Evolutionary conservation across 2,329 filamentous ascomycete genomes (phyloP), one percentile per base, ranked within the genome.

Genomic region (Fusarium nematophilum): DNA sequence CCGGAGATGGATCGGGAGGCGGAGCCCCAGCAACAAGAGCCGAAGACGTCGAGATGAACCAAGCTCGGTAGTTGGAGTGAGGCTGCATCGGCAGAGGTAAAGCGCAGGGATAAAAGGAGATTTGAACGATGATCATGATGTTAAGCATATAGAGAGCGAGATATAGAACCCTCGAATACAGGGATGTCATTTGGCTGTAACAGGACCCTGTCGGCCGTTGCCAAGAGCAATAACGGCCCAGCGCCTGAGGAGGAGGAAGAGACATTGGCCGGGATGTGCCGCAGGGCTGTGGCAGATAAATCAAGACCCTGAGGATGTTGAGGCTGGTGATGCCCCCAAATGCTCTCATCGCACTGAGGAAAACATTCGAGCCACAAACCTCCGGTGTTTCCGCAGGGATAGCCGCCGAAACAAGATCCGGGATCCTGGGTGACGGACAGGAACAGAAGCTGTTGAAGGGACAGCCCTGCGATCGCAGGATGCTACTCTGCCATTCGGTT

Each of bases 401-500:
- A 13, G 14, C 43, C 44, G 27, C 17, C 53, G 44, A 38, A 59
- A 55, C 34, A 34, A 36, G 25, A 39, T 53, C 53, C 39, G 29
- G 31, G 23, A 51, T 47, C 34, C 45, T 31, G 42, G 50, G 29
- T 26, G 36, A 46, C 27, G 45, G 34, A 33, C 11, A 52, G 33
- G 34, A 21, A 21, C 17, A 33, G 14, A 45, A 57, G 55, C 46
- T 43, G 34, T 31, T 52, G 27, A 23, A 49, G 54, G 46, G 30
- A 34, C 42, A 48, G 40, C 15, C 25, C 38, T 37, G 27, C 59
- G 38, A 63, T 44, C 11, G 48, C 25, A 21, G 21, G 10, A 52
- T 63, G 57, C 33, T 40, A 64, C 60, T 37, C 23, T 40, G 23
- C 26, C 29, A 25, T 45, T 25, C 27, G 30, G 17, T 53, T n/a